Conservation (phyloP, 2,329 filamentous ascomycete genomes). For the Alternaria burnsii region DNA sequence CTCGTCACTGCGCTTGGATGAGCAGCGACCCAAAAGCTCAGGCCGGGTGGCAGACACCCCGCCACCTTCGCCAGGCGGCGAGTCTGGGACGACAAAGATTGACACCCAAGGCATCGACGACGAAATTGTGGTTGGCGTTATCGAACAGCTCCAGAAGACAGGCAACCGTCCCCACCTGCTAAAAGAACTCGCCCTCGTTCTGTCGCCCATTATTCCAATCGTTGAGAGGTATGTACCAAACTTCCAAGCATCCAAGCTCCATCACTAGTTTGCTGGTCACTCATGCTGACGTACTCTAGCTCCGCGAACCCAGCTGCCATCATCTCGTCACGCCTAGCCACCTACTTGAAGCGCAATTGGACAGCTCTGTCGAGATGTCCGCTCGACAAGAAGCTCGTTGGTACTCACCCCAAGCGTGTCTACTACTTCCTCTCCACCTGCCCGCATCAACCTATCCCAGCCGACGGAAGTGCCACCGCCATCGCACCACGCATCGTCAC, state of each 20-base stretch:
- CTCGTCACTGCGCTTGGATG: conserved; percentile 57
- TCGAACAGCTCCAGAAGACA: conserved; percentile 86
- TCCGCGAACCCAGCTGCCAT: conserved; percentile 96
- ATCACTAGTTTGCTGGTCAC: conserved; percentile 19
- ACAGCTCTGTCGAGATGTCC: conserved; percentile 82
- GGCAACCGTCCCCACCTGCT: conserved; percentile 93
- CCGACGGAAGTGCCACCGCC: conserved; percentile 63
- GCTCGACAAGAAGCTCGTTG: conserved; percentile 89
- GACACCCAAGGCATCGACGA: conserved; percentile 89
- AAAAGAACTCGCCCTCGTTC: conserved; percentile 85
- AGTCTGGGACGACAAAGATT: conserved; percentile 64
- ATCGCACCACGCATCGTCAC: conserved; percentile 73
- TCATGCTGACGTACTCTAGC: conserved; percentile 62
- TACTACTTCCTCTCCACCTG: conserved; percentile 97
- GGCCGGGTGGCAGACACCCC: conserved; percentile 71
- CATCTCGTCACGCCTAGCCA: conserved; percentile 88
- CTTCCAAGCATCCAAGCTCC: conserved; percentile 23
- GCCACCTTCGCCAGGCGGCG: conserved; percentile 73
- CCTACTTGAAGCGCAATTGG: conserved; percentile 88
- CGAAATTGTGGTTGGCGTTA: conserved; percentile 91
- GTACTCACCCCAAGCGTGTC: conserved; percentile 89
- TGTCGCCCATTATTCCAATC: conserved; percentile 78
- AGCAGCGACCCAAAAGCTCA: conserved; percentile 56
- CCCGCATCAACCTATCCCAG: conserved; percentile 81
- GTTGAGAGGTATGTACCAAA: conserved; percentile 83